Conservation (phyloP, 805 yeast species). For the Sugiyamaella marilandica region DNA sequence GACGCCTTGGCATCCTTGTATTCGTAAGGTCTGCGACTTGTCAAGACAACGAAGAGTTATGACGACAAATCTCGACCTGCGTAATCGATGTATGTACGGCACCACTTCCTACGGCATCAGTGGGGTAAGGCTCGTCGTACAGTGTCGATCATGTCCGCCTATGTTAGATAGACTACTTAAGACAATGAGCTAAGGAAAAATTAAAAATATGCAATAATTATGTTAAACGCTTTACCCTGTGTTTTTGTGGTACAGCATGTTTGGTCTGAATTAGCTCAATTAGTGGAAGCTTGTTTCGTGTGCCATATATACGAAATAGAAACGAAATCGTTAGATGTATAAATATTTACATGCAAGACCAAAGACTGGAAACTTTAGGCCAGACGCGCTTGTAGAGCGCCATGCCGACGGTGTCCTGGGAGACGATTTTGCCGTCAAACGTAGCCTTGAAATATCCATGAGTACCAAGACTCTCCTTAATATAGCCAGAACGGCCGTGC, state of each 20-base stretch:
- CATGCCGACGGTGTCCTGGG: constrained; percentile 94
- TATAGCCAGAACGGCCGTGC: constrained; percentile 88
- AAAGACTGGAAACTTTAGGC: constrained; percentile 48
- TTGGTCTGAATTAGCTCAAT: no score
- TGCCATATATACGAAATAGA: no score
- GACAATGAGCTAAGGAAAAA: no score
- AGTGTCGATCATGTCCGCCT: no score
- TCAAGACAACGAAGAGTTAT: not conserved
- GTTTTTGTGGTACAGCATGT: no score
- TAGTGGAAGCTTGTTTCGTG: no score
- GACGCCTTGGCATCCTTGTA: not conserved
- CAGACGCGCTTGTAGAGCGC: constrained; percentile 88
- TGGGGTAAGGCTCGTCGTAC: not conserved
- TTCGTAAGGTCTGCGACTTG: not conserved
- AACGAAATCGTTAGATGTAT: not conserved
- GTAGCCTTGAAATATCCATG: constrained; percentile 97
- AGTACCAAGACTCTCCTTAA: constrained; percentile 93
- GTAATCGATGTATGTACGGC: not conserved
- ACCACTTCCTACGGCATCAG: constrained; percentile 2
- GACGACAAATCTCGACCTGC: not conserved
- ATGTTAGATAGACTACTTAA: no score
- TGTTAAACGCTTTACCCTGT: no score
- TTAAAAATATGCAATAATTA: no score
- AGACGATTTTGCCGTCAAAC: constrained; percentile 82
- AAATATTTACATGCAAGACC: constrained; percentile 13